Evolutionary conservation across 495 filamentous ascomycete genomes (phyloP).

Genomic region (Penicillium verhagenii): DNA sequence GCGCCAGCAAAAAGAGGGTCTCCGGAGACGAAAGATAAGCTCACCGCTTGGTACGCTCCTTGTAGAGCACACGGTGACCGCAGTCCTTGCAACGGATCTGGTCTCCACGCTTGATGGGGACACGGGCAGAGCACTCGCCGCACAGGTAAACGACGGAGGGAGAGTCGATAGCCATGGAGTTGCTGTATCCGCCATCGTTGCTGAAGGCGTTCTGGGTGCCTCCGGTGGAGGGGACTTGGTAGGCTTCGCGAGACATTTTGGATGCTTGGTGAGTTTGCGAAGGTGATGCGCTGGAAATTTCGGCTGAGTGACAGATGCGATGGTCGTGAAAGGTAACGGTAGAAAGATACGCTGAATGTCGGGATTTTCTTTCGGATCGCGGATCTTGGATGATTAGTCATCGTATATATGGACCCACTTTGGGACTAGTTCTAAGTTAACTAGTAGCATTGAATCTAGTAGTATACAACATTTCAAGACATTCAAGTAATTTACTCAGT

Average conservation of each 20-base stretch:
- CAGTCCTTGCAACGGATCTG: conserved; percentile 95
- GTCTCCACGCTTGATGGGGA: conserved; percentile 77
- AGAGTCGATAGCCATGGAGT: conserved; percentile 31
- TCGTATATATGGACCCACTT: background rate
- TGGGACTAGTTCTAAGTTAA: too few relatives aligned
- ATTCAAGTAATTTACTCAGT: too few relatives aligned
- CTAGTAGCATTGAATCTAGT: too few relatives aligned
- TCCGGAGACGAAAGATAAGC: conserved; percentile 23
- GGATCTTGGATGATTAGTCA: background rate
- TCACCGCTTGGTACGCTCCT: conserved; percentile 96
- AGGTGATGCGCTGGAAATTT: background rate
- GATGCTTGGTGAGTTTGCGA: background rate
- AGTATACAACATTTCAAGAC: too few relatives aligned
- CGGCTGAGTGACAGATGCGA: background rate
- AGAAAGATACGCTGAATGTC: background rate
- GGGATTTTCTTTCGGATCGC: background rate
- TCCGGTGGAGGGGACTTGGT: conserved; percentile 46
- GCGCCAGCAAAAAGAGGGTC: conserved; percentile 1
- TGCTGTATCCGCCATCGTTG: conserved; percentile 27
- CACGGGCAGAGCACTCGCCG: conserved; percentile 85
- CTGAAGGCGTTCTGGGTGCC: conserved; percentile 41
- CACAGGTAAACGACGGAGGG: conserved; percentile 79
- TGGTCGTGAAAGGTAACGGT: background rate
- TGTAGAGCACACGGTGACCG: conserved; percentile 93
- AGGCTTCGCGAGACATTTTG: conserved; percentile 50